Conservation (phyloP, 2,329 filamentous ascomycete genomes). For the Polytolypa hystricis region DNA sequence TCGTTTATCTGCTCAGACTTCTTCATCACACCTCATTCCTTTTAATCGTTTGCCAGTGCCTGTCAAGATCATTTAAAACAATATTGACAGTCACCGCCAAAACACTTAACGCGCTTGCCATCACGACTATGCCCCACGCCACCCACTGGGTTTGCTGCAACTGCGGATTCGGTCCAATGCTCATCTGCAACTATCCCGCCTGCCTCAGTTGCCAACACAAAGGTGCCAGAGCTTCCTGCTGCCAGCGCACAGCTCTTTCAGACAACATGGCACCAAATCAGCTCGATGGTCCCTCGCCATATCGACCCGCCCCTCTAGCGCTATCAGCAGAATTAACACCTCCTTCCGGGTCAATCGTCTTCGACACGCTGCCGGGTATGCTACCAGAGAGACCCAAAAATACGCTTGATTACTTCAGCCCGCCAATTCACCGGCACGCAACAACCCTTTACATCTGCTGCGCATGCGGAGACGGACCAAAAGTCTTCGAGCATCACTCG, state of each 20-base stretch:
- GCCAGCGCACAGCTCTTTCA: slow-evolving; percentile 10
- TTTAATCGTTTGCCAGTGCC: too few species aligned
- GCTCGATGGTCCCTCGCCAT: slow-evolving; percentile 7
- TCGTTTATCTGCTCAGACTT: too few species aligned
- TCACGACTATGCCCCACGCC: slow-evolving; percentile 13
- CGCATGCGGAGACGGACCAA: slow-evolving; percentile 28
- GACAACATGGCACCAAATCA: too few species aligned
- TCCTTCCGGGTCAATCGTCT: too few species aligned
- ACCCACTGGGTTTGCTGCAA: slow-evolving; percentile 25
- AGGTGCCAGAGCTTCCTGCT: slow-evolving; percentile 11
- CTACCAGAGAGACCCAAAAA: too few species aligned
- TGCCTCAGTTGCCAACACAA: slow-evolving; percentile 20
- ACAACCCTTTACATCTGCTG: slow-evolving; percentile 29
- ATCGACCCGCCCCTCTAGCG: too few species aligned
- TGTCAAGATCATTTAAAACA: too few species aligned
- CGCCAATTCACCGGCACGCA: slow-evolving; percentile 6
- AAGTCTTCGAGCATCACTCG: slow-evolving; percentile 24
- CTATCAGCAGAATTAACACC: too few species aligned
- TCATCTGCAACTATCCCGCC: slow-evolving; percentile 14
- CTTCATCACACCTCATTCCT: too few species aligned
- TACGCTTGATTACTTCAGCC: background rate
- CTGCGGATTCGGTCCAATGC: slow-evolving; percentile 24
- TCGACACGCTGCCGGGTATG: too few species aligned
- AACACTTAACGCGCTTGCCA: background rate
- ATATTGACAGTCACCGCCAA: too few species aligned